phyloP scores from a whole-genome alignment of 305 asterid genomes.

The Rubia occidens region DNA sequence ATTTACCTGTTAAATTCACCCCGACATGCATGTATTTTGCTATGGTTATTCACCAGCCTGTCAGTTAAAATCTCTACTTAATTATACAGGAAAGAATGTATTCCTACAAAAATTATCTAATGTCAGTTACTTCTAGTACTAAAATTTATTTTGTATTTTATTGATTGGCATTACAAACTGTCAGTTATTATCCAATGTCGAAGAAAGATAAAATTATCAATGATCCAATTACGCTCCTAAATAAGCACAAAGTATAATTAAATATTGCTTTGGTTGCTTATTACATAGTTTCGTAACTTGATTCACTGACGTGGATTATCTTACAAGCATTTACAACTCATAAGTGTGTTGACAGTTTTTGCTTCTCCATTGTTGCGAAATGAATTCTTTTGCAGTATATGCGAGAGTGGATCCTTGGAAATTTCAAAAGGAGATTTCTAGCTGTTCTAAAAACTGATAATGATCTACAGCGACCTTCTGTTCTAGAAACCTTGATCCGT shows the following conservation, averaged over 20 bases:
- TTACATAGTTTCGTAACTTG: not conserved
- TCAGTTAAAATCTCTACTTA: not conserved
- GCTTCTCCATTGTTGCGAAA: not conserved
- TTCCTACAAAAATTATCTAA: not conserved
- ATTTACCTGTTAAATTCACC: not conserved
- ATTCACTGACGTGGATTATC: not conserved
- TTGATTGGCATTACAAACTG: not conserved
- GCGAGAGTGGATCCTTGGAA: slow-evolving; percentile 97
- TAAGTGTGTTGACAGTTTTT: not conserved
- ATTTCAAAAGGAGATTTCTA: slow-evolving; percentile 85
- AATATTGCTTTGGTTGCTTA: not conserved
- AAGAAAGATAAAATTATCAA: not conserved
- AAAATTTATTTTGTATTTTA: not conserved
- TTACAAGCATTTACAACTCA: not conserved
- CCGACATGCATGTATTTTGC: not conserved
- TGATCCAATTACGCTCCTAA: not conserved
- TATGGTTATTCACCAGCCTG: not conserved
- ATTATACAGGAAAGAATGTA: not conserved
- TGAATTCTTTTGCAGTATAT: slow-evolving; percentile 62
- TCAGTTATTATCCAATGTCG: not conserved
- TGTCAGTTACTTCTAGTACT: not conserved
- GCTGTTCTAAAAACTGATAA: slow-evolving; percentile 82
- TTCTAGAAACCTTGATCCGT: slow-evolving; percentile 71
- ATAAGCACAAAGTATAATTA: not conserved
- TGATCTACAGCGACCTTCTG: slow-evolving; percentile 93